Evolutionary conservation across 1,284 basidiomycete genomes (phyloP).

Genomic region (Rhodofomes roseus): DNA sequence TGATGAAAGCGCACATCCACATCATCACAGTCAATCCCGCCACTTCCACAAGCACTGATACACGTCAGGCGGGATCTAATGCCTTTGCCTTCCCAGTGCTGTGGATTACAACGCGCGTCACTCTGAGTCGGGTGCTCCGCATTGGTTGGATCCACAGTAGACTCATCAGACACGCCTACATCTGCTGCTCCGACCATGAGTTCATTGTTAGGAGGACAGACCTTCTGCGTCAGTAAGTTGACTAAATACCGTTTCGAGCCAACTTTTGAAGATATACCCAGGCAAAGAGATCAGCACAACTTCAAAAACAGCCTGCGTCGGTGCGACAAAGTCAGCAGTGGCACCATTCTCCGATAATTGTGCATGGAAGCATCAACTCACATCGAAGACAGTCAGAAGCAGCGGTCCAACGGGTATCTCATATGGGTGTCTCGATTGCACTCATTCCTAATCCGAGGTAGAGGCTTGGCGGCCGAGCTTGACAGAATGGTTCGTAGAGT

Average conservation of each 20-base stretch:
- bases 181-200: too few species aligned
- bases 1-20: too few species aligned
- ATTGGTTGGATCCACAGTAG: too few species aligned
- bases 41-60: too few species aligned
- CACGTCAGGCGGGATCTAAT: too few species aligned
- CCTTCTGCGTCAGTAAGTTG: neutral
- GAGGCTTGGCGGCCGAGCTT: too few species aligned
- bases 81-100: too few species aligned
- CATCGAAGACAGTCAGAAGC: neutral
- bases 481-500: too few species aligned
- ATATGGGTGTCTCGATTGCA: neutral
- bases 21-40: too few species aligned
- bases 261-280: neutral
- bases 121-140: too few species aligned
- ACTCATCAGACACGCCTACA: too few species aligned
- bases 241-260: neutral
- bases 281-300: neutral
- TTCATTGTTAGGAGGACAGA: neutral
- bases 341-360: neutral
- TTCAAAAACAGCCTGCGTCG: neutral
- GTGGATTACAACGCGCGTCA: too few species aligned
- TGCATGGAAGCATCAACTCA: neutral
- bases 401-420: neutral
- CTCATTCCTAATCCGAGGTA: neutral
- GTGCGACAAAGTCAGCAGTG: neutral